These are phyloP conservation scores for Collybia mongolica DNA, from an alignment of 768 basidiomycete species.

Conservation along the genomic window DNA sequence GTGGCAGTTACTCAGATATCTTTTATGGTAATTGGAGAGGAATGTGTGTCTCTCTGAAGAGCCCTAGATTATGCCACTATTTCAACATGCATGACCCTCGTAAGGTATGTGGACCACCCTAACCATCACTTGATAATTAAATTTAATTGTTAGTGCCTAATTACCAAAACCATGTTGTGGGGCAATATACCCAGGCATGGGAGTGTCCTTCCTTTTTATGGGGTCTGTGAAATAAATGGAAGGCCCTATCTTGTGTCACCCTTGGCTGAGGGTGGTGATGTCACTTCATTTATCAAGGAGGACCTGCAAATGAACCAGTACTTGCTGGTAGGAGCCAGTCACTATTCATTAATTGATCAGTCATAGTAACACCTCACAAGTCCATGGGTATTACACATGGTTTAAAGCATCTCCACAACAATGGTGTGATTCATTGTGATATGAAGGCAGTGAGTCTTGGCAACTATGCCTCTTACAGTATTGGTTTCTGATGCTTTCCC, in stretches of 20 bases:
- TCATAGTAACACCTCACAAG: slow-evolving; percentile 3
- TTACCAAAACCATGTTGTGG: slow-evolving; percentile 19
- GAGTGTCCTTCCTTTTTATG: slow-evolving; percentile 30
- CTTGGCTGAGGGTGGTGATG: slow-evolving; percentile 18
- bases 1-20: slow-evolving; percentile 7
- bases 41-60: slow-evolving; percentile 3
- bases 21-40: slow-evolving; percentile 1
- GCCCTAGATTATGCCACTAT: neutral
- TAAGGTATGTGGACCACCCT: neutral
- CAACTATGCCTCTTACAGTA: neutral
- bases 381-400: slow-evolving; percentile 22
- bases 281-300: slow-evolving; percentile 24
- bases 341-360: neutral
- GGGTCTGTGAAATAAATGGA: slow-evolving; percentile 18
- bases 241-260: slow-evolving; percentile 32
- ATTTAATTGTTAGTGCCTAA: slow-evolving; percentile 9
- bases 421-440: slow-evolving; percentile 27
- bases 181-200: slow-evolving; percentile 28
- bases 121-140: too few relatives aligned
- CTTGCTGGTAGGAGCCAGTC: slow-evolving; percentile 25
- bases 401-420: slow-evolving; percentile 23
- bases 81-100: neutral
- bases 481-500: too few relatives aligned
- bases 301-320: slow-evolving; percentile 21
- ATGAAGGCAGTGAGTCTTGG: slow-evolving; percentile 22